Evolutionary conservation across 2,329 filamentous ascomycete genomes (phyloP).

Genomic region (Alternaria incomplexa): DNA sequence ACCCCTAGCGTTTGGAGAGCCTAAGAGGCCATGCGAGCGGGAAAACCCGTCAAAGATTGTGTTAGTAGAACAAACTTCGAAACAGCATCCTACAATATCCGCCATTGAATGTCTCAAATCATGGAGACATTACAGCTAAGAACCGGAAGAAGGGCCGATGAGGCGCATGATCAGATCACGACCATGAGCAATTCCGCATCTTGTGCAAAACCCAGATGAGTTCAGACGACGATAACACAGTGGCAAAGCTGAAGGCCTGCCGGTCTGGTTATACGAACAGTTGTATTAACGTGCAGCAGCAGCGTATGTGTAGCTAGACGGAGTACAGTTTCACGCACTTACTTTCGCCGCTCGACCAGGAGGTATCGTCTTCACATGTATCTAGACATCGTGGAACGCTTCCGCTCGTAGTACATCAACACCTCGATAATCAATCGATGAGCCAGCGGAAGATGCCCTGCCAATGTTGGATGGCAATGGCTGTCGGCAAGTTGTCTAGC

Average conservation of each 20-base stretch:
- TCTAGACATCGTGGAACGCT: not conserved
- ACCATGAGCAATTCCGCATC: not conserved
- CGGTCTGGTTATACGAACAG: not conserved
- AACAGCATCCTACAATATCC: not conserved
- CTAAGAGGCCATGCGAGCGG: not conserved
- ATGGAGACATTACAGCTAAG: not conserved
- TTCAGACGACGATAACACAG: not conserved
- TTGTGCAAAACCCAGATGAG: not conserved
- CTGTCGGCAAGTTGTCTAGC: conserved; percentile 1
- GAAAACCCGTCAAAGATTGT: not conserved
- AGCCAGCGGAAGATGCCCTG: conserved; percentile 3
- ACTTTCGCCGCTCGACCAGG: not conserved
- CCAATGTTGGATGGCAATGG: conserved; percentile 1
- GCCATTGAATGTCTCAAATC: not conserved
- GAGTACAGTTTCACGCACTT: not conserved
- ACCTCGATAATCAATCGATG: not conserved
- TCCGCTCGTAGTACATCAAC: not conserved
- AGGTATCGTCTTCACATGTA: not conserved
- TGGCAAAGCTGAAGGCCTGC: not conserved
- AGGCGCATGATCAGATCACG: not conserved
- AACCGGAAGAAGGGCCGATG: not conserved
- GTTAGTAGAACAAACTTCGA: not conserved
- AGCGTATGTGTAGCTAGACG: not conserved
- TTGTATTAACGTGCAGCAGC: not conserved
- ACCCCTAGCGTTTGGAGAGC: not conserved